Base-by-base conservation (phyloP, 2,329 filamentous ascomycete species). In the Colletotrichum tamarilloi region DNA sequence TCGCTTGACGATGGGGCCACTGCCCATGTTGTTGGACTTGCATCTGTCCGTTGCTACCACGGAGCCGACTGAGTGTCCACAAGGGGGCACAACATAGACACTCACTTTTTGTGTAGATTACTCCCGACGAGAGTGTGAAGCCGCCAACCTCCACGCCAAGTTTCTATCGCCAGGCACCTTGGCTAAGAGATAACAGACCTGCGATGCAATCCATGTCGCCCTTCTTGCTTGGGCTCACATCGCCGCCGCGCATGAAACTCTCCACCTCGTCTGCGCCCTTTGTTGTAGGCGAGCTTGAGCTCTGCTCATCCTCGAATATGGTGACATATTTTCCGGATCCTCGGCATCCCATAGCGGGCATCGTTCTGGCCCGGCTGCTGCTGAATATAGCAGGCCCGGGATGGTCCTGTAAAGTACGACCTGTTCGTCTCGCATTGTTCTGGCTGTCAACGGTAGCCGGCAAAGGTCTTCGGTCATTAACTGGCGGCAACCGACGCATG, bases 201-300 rank as follows among this genome's bases (percentile, higher is more conserved):
- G 96, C 94, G 59, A 98, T 92, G 79, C 95, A 97, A 80, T 97
- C 95, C 81, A 97, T 87, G 80, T 98, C 96, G 69, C 92, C 90
- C 80, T 91, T 92, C 82, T 95, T 94, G 79, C 92, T 92, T 9
- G 91, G 92, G 79, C 90, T 91, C 75, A 91, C 87, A 38, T 89
- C 88, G 11, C 87, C 87, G 42, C 87, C 87, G 42, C 87, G 85
- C 92, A 97, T 95, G 81, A 96, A 95, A 4, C 86, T 87, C 75
- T 93, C 90, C 56, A 96, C 87, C 63, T 97, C 93, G 4, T 92
- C 90, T 0, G 62, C 26, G 30, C 26, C 80, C 79, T 56, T 80
- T 76, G 19, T 19, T 3, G 38, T 42, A 77, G 55, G 38, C 68
- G 53, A 42, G 63, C 38, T 42, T 28, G 72, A 76, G 28, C 75